Percentiles rank a stretch among this genome's conserved stretches.
Evolutionary conservation across 352 stramenopile species (phyloP).

Genomic region (Thraustochytrium sp.): DNA sequence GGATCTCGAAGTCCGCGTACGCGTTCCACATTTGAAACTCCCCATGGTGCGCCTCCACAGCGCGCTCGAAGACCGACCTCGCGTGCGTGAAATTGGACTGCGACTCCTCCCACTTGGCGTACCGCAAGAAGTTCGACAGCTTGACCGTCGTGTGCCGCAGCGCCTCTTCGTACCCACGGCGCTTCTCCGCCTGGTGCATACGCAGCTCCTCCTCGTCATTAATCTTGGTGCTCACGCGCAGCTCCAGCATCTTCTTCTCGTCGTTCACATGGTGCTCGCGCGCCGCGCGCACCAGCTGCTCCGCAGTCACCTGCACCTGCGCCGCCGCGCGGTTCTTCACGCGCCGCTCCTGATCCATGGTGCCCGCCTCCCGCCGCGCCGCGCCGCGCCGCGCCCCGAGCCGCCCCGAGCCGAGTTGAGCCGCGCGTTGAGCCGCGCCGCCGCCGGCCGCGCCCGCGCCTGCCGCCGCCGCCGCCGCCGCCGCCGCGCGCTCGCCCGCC

Average conservation of each 20-base stretch:
- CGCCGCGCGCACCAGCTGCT: slow-evolving; percentile 94
- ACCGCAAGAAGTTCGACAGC: slow-evolving; percentile 58
- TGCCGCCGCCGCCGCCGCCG: no score
- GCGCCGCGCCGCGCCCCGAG: no score
- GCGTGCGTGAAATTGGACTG: slow-evolving; percentile 95
- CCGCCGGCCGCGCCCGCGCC: no score
- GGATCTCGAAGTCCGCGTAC: slow-evolving; percentile 99
- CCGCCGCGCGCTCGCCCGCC: no score
- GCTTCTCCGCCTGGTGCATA: slow-evolving; percentile 83
- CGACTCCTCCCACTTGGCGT: slow-evolving; percentile 95
- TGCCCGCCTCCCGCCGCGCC: no score
- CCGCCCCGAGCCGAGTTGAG: background rate
- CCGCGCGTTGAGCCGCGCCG: background rate
- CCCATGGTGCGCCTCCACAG: slow-evolving; percentile 94
- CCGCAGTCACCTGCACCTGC: slow-evolving; percentile 97
- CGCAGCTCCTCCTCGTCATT: slow-evolving; percentile 80
- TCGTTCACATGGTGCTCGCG: slow-evolving; percentile 62
- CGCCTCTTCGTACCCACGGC: slow-evolving; percentile 87
- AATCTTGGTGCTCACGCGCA: slow-evolving; percentile 53
- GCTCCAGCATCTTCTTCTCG: slow-evolving; percentile 48
- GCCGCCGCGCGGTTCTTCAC: slow-evolving; percentile 97
- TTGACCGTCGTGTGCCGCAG: slow-evolving; percentile 85
- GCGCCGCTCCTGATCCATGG: background rate
- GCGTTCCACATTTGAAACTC: slow-evolving; percentile 90
- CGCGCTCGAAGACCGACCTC: slow-evolving; percentile 92